Evolutionary conservation across 1,139 yeast species (phyloP), one percentile per base, ranked within the genome.

Genomic region (Geotrichum histeridarum): DNA sequence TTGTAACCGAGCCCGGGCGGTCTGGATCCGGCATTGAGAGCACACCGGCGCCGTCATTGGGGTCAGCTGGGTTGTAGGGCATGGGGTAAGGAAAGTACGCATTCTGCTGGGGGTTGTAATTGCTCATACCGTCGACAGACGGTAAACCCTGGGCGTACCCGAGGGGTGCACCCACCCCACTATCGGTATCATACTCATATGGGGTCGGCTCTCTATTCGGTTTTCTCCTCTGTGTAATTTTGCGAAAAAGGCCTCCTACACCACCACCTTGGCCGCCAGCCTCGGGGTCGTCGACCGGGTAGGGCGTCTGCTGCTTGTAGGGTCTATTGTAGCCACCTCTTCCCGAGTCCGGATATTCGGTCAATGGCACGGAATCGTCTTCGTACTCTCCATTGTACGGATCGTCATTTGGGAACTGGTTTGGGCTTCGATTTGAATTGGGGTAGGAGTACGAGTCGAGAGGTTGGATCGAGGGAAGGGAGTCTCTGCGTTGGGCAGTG

Each of bases 1-100:
- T 27, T 27, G 35, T 35, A 12, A 36, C 30, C 6, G 51, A 44
- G 14, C 11, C 22, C 12, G 51, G 43, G 3, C 50, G 38, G 22
- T 50, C 35, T 14, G 54, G 55, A n/a, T 54, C 53, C 4, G 55
- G 54, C 42, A 45, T 39, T 5, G 53, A 35, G 9, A 42, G 61
- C 50, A 50, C 60, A 55, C 12, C 63, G 44, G 12, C 56, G n/a
- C 58, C 54, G 4, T 54, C 52, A 32, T 57, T 57, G 39, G 58
- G 56, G 18, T 55, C 54, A n/a, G n/a, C n/a, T n/a, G n/a, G n/a
- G n/a, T n/a, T n/a, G 30, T 57, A 54, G 9, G 48, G 47, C 38
- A 43, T 33, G 2, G 50, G 49, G 15, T 39, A 39, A 2, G 57
- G 57, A 15, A 48, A 48, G 47, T 54, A 48, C 7, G 51, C 53